Conservation (phyloP, 352 stramenopile species). For the Pythium myriotylum region DNA sequence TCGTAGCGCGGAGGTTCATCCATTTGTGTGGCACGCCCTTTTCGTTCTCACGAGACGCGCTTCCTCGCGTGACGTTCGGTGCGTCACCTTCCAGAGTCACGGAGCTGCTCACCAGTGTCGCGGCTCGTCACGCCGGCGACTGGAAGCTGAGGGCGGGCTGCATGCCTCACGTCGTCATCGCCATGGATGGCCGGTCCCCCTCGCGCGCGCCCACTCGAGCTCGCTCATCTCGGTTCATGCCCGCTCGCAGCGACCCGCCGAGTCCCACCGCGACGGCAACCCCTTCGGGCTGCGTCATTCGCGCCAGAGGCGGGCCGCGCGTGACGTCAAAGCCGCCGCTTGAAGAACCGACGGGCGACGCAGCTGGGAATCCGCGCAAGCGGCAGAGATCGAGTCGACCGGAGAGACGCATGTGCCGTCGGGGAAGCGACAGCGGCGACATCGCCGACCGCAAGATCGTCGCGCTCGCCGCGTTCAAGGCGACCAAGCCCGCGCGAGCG, state of each 20-base stretch:
- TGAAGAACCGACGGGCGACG: conserved; percentile 8
- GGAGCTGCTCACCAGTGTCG: conserved; percentile 18
- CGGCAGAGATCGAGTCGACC: not conserved
- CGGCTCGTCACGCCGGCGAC: conserved; percentile 28
- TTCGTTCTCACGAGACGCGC: not conserved
- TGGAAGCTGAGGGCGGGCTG: conserved; percentile 19
- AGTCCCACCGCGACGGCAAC: conserved; percentile 4
- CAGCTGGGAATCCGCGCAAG: not conserved
- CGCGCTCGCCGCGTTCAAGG: not conserved
- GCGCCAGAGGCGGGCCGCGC: conserved; percentile 12
- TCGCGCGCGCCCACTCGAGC: not conserved
- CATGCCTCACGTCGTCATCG: conserved; percentile 10
- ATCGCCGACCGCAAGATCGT: conserved; percentile 4
- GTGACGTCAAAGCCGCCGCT: conserved; percentile 19
- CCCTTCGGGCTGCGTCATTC: conserved; percentile 6
- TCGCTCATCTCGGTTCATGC: not conserved
- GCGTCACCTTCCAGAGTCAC: conserved; percentile 26
- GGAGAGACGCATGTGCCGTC: conserved; percentile 11
- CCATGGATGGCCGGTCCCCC: not conserved
- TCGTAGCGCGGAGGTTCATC: not conserved
- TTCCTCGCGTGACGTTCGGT: conserved; percentile 14
- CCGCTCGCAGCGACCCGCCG: not conserved
- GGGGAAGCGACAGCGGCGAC: conserved; percentile 13
- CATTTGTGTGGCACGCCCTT: conserved; percentile 9
- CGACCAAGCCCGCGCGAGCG: not conserved